Evolutionary conservation across 306 rosid genomes (phyloP), one percentile per base, ranked within the genome.

Genomic region (Rosa chinensis): DNA sequence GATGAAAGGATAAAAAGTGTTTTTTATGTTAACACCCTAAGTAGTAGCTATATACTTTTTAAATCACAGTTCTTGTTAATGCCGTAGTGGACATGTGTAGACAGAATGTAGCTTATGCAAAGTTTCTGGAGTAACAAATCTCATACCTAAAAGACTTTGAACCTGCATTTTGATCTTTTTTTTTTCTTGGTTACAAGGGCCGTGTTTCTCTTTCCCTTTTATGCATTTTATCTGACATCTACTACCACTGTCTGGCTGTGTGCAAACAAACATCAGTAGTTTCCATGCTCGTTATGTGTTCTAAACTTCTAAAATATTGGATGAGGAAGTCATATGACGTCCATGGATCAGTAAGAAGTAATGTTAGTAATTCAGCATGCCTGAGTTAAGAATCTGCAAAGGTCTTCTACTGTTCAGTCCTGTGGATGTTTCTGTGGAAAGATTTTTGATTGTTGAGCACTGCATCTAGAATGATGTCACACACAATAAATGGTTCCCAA

Each of bases 231-330:
- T 12, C 10, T 28, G 68, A 13, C 10, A 35, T 63, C 69, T 63
- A 32, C 69, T 17, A 13, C 58, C 3, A 18, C 58, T 52, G 58
- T 52, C 21, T 52, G 21, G n/a, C 43, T 63, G 42, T 1, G 25
- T 10, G 37, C 8, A 25, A 61, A 61, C 37, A 8, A 21, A 23
- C 66, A 2, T 61, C 37, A 23, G 35, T 25, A 5, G 35, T 7
- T 61, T 32, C 20, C 20, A 12, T 63, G 42, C 68, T 63, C 6
- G 18, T 4, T 32, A 5, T 28, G 68, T 63, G 9, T 32, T 63
- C 42, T 32, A 32, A 63, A 35, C 43, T 23, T 73, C 56, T 59
- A 53, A 44, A 73, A 73, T 49, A 73, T n/a, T 73, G 39, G 37
- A 53, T 37, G 66, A 50, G 76, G 47, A 73, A 73, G 28, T 42